Evolutionary conservation across 805 yeast species (phyloP).

Genomic region (Kodamaea restingae): DNA sequence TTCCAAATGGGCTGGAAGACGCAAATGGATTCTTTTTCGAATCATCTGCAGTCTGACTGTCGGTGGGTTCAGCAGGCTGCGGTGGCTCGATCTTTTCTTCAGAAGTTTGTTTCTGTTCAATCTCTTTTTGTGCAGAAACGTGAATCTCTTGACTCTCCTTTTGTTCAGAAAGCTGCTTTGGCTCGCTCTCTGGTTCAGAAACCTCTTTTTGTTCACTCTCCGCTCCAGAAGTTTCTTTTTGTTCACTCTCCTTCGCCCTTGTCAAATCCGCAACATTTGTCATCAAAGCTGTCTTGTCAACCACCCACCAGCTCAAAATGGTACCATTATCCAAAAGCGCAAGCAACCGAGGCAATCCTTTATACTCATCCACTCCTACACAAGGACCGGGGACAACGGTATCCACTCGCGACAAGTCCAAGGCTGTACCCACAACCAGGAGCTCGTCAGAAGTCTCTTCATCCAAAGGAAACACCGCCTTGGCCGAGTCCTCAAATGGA

Average conservation of each 20-base stretch:
- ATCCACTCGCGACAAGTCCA: slow-evolving; percentile 51
- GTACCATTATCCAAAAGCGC: slow-evolving; percentile 60
- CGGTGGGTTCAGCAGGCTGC: too few species aligned
- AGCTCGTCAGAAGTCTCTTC: slow-evolving; percentile 64
- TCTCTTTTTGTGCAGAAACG: too few species aligned
- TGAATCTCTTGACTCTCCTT: too few species aligned
- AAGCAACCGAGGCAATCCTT: slow-evolving; percentile 64
- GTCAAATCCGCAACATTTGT: background rate
- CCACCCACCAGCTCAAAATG: slow-evolving; percentile 61
- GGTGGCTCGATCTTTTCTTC: too few species aligned
- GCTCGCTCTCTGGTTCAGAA: background rate
- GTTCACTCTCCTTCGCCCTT: background rate
- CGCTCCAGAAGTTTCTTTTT: background rate
- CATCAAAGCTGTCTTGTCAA: slow-evolving; percentile 49
- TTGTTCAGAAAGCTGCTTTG: too few species aligned
- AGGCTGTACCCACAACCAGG: slow-evolving; percentile 63
- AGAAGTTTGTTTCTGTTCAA: too few species aligned
- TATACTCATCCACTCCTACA: slow-evolving; percentile 51
- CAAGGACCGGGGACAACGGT: slow-evolving; percentile 48
- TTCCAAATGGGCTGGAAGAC: too few species aligned
- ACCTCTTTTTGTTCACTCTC: background rate
- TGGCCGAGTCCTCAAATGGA: slow-evolving; percentile 62
- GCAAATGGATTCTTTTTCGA: too few species aligned
- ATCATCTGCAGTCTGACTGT: too few species aligned
- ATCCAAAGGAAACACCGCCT: slow-evolving; percentile 72